These are phyloP conservation scores for Clonostachys chloroleuca DNA, from an alignment of 2,329 filamentous ascomycete genomes.

Conservation along the genomic window DNA sequence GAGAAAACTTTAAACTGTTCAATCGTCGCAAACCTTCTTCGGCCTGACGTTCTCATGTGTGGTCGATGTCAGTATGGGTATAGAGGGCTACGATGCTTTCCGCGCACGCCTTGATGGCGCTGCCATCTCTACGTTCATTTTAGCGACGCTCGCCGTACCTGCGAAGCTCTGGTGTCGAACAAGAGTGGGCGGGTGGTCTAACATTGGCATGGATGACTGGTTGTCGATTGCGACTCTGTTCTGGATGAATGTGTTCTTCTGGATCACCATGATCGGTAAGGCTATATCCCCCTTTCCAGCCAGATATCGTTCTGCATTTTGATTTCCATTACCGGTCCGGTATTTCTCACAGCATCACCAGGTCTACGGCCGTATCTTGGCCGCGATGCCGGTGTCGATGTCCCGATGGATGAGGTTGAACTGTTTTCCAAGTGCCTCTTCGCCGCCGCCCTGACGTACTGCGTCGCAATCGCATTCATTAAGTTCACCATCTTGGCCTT, in stretches of 20 bases:
- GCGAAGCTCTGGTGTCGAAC: background rate
- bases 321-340: no score
- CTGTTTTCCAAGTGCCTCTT: background rate
- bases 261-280: background rate
- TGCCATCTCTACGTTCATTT: background rate
- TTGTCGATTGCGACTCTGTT: background rate
- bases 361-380: background rate
- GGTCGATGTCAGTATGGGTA: no score
- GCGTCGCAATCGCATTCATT: background rate
- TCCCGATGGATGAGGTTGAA: background rate
- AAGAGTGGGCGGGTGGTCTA: background rate
- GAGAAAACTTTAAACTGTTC: no score
- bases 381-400: background rate
- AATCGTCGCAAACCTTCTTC: no score
- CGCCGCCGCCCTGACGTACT: background rate
- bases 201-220: background rate
- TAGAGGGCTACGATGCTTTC: background rate
- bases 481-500: background rate
- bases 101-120: background rate
- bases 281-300: no score
- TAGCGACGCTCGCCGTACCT: background rate
- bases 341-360: background rate
- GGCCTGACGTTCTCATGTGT: no score
- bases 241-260: background rate
- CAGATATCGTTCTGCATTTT: no score